Evolutionary conservation across 2,329 filamentous ascomycete genomes (phyloP).

Genomic region (Fusarium tuaranense): DNA sequence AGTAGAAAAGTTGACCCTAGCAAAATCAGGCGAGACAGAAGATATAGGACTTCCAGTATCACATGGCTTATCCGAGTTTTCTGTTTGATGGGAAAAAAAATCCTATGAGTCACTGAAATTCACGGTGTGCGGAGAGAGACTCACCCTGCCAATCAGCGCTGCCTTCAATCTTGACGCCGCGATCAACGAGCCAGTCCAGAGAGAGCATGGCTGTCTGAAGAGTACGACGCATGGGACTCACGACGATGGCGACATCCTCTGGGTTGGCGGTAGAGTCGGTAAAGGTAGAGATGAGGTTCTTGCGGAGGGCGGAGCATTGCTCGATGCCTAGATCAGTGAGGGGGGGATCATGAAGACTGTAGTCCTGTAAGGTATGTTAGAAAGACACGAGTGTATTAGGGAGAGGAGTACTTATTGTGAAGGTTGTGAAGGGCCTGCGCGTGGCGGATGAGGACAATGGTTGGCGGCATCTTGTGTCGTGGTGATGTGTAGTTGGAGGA

Average conservation of each 20-base stretch:
- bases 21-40: constrained; percentile 61
- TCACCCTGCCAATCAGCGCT: constrained; percentile 75
- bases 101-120: background rate
- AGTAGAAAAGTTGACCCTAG: constrained; percentile 65
- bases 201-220: constrained; percentile 71
- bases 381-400: accelerated
- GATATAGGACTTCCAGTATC: constrained; percentile 67
- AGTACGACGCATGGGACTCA: constrained; percentile 74
- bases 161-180: constrained; percentile 65
- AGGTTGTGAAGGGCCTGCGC: constrained; percentile 76
- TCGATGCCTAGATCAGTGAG: constrained; percentile 61
- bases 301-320: constrained; percentile 60
- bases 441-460: constrained; percentile 87
- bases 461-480: constrained; percentile 60
- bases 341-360: constrained; percentile 61
- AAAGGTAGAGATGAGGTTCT: constrained; percentile 54
- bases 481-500: constrained; percentile 15
- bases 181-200: constrained; percentile 68
- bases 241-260: constrained; percentile 64
- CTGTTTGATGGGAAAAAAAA: constrained; percentile 45
- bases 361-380: constrained; percentile 55
- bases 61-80: constrained; percentile 68
- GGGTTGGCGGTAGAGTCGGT: constrained; percentile 48
- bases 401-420: constrained; percentile 56
- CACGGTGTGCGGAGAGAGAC: background rate